These are phyloP conservation scores for Aspergillus felis DNA, from an alignment of 2,329 filamentous ascomycete genomes.

Conservation along the genomic window DNA sequence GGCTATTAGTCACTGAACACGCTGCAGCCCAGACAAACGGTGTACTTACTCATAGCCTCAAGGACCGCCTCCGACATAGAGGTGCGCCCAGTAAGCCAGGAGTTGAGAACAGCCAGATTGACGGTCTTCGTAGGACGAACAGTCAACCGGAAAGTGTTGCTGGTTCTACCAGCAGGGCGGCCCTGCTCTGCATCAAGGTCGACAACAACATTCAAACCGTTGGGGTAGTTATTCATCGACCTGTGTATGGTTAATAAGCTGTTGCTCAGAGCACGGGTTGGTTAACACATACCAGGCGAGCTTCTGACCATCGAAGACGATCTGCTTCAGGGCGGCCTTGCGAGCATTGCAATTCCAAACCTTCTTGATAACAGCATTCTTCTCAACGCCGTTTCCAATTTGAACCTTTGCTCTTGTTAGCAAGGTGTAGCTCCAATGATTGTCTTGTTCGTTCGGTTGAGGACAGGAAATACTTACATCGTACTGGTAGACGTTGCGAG, in stretches of 20 bases:
- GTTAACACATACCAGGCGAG: constrained; percentile 68
- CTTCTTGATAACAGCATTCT: constrained; percentile 66
- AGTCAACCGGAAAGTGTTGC: constrained; percentile 56
- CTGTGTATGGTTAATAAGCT: constrained; percentile 22
- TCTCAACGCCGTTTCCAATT: constrained; percentile 61
- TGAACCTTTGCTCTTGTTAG: constrained; percentile 51
- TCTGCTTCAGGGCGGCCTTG: constrained; percentile 55
- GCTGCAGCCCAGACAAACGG: not conserved
- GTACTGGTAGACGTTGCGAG: constrained; percentile 70
- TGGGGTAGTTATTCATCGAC: constrained; percentile 32
- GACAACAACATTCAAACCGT: constrained; percentile 57
- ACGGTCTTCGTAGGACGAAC: constrained; percentile 66
- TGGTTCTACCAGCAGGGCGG: constrained; percentile 32
- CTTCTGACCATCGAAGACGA: constrained; percentile 79
- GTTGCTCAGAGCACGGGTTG: constrained; percentile 8
- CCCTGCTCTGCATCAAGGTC: constrained; percentile 68
- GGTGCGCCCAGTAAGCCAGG: constrained; percentile 61
- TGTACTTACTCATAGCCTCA: constrained; percentile 66
- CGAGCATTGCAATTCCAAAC: constrained; percentile 67
- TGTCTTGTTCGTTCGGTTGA: not conserved
- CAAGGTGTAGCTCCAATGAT: not conserved
- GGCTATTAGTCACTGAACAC: constrained; percentile 3
- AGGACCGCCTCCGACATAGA: constrained; percentile 65
- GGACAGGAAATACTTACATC: constrained; percentile 59
- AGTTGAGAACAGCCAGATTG: constrained; percentile 60